Evolutionary conservation across 768 basidiomycete genomes (phyloP).

Genomic region (Termitomyces heimii): DNA sequence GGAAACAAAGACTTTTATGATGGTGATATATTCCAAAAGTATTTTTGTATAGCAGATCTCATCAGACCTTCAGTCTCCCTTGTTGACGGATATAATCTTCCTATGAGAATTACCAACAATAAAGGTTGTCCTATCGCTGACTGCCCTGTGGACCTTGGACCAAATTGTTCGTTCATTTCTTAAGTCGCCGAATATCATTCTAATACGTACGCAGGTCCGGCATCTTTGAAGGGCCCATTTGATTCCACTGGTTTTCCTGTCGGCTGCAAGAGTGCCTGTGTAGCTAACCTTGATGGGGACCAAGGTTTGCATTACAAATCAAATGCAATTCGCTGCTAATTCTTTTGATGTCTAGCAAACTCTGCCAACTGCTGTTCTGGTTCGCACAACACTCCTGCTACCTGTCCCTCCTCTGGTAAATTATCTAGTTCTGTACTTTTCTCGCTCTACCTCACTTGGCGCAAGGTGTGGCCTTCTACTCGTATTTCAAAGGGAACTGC

Average conservation of each 20-base stretch:
- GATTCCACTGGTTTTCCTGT: slow-evolving; percentile 41
- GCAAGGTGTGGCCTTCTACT: slow-evolving; percentile 19
- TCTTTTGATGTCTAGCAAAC: slow-evolving; percentile 14
- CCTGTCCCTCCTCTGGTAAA: slow-evolving; percentile 28
- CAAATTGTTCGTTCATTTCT: slow-evolving; percentile 31
- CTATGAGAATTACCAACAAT: slow-evolving; percentile 45
- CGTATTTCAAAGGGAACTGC: slow-evolving; percentile 22
- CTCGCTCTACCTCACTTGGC: neutral
- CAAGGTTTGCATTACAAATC: slow-evolving; percentile 9
- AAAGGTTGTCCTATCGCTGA: slow-evolving; percentile 39
- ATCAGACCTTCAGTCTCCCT: slow-evolving; percentile 35
- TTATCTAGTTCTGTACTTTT: slow-evolving; percentile 8
- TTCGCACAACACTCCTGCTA: slow-evolving; percentile 23
- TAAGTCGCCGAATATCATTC: neutral
- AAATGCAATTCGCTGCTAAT: neutral
- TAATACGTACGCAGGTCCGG: slow-evolving; percentile 25
- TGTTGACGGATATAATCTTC: slow-evolving; percentile 56
- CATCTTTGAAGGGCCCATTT: slow-evolving; percentile 38
- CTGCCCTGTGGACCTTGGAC: slow-evolving; percentile 51
- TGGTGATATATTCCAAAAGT: slow-evolving; percentile 25
- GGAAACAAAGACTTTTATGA: slow-evolving; percentile 53
- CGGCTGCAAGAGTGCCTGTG: slow-evolving; percentile 50
- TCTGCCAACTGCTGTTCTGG: slow-evolving; percentile 34
- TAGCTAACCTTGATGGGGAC: slow-evolving; percentile 26
- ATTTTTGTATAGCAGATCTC: neutral